Percentiles rank a stretch among this genome's conserved stretches.
These are phyloP conservation scores for Darksidea phi DNA, from an alignment of 495 filamentous ascomycete species.

Conservation along the genomic window DNA sequence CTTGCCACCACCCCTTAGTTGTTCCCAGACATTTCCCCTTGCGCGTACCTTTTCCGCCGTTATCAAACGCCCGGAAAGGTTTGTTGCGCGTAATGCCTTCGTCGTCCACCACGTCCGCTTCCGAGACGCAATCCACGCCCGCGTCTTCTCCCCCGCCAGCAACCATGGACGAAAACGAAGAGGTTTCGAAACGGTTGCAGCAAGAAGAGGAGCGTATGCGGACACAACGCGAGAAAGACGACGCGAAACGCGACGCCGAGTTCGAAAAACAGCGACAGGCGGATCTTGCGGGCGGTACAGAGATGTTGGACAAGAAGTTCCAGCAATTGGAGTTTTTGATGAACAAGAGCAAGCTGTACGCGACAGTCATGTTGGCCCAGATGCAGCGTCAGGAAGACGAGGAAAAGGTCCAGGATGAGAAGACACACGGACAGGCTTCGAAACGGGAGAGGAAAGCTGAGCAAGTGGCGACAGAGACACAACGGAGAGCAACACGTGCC, in stretches of 20 bases:
- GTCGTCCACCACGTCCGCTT: constrained; percentile 22
- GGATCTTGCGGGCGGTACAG: constrained; percentile 47
- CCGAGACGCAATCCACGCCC: constrained; percentile 32
- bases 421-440: constrained; percentile 45
- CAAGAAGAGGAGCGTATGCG: constrained; percentile 56
- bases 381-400: constrained; percentile 63
- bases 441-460: constrained; percentile 46
- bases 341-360: constrained; percentile 50
- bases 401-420: constrained; percentile 50
- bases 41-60: not conserved
- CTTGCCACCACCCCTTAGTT: not conserved
- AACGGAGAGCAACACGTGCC: constrained; percentile 38
- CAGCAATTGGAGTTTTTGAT: constrained; percentile 51
- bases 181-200: constrained; percentile 44
- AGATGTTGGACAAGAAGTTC: constrained; percentile 54
- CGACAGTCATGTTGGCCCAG: constrained; percentile 59
- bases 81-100: constrained; percentile 15
- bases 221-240: constrained; percentile 48
- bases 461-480: constrained; percentile 40
- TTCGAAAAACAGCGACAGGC: constrained; percentile 50
- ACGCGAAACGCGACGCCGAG: constrained; percentile 51
- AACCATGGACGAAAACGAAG: constrained; percentile 22
- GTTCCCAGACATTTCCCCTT: not conserved
- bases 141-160: constrained; percentile 32
- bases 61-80: not conserved